Evolutionary conservation across 352 stramenopile species (phyloP).

Genomic region (Aphanomyces astaci): DNA sequence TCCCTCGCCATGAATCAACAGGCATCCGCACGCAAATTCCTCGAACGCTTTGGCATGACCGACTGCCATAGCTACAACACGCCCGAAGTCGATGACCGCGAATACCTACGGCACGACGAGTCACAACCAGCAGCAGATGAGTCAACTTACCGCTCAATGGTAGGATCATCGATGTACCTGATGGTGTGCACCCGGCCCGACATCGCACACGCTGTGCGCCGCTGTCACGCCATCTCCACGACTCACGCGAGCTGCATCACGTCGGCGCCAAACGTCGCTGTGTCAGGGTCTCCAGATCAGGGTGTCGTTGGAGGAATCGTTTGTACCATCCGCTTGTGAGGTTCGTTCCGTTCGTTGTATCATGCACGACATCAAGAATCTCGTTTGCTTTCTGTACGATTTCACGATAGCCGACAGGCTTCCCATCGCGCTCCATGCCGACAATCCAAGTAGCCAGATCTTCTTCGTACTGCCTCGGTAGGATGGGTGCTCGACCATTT

Average conservation of each 20-base stretch:
- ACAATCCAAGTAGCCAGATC: no score
- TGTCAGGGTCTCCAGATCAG: no score
- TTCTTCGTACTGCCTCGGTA: no score
- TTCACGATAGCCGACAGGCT: no score
- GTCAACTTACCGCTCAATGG: slow-evolving; percentile 6
- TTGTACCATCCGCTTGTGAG: no score
- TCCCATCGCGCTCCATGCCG: no score
- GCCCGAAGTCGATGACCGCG: slow-evolving; percentile 11
- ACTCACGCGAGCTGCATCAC: not conserved
- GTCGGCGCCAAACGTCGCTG: slow-evolving; percentile 9
- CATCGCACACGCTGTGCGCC: slow-evolving; percentile 22
- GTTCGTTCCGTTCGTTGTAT: no score
- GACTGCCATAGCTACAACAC: slow-evolving; percentile 4
- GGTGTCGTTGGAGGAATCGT: no score
- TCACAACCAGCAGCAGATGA: not conserved
- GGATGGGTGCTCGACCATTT: no score
- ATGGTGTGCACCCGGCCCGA: slow-evolving; percentile 26
- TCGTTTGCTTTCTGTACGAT: not conserved
- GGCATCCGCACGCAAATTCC: slow-evolving; percentile 13
- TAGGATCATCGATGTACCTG: slow-evolving; percentile 24
- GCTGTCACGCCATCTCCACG: slow-evolving; percentile 6
- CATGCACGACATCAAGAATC: not conserved
- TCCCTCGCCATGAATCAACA: slow-evolving; percentile 20
- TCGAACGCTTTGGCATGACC: slow-evolving; percentile 11
- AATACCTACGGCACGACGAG: slow-evolving; percentile 6